Evolutionary conservation across 352 stramenopile genomes (phyloP), one percentile per base, ranked within the genome.

Genomic region (Pseudoperonospora humuli): DNA sequence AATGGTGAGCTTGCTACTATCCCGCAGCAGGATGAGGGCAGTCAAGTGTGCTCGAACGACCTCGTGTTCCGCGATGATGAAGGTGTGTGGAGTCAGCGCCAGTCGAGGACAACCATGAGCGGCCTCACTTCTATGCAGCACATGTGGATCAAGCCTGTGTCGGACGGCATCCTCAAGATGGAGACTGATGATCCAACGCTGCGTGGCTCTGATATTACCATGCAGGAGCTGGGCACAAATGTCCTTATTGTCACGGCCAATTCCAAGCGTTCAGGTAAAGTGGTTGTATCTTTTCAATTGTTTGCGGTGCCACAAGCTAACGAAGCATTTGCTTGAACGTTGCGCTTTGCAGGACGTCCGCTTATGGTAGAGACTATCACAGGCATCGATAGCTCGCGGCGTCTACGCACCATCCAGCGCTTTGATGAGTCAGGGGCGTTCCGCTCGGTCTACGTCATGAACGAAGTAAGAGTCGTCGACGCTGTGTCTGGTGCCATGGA

Each of bases 391-490:
- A 92, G 58, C 28, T 86, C 81, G 8, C 67, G 80, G 14, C 77
- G 82, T 41, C 54, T 92, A 39, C 79, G 82, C 51, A 92, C 79
- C 15, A 77, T 93, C 52, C 74, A 88, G 62, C 77, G 79, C 50
- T 93, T 93, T 25, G 80, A 91, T 37, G 82, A 93, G 39, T 88
- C 73, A 7, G 79, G 82, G 5, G 76, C 69, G 7, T 92, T 92
- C 71, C 79, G 80, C 19, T 88, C 73, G 13, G 79, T 91, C n/a
- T 89, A 89, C 58, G 76, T 93, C 25, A 85, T 93, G 71, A 93
- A 90, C 43, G 82, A 93, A 53, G 64, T 70, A 57, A 65, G 80
- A 55, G 82, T 93, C 17, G 61, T 93, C 24, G 82, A 93, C 37
- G 74, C 82, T 2, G 82, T 93, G 14, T 93, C 82, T 7, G 82